Percentiles rank a stretch among this genome's conserved stretches.
Evolutionary conservation across 2,329 filamentous ascomycete species (phyloP).

Genomic region (Lasiodiplodia hormozganensis): DNA sequence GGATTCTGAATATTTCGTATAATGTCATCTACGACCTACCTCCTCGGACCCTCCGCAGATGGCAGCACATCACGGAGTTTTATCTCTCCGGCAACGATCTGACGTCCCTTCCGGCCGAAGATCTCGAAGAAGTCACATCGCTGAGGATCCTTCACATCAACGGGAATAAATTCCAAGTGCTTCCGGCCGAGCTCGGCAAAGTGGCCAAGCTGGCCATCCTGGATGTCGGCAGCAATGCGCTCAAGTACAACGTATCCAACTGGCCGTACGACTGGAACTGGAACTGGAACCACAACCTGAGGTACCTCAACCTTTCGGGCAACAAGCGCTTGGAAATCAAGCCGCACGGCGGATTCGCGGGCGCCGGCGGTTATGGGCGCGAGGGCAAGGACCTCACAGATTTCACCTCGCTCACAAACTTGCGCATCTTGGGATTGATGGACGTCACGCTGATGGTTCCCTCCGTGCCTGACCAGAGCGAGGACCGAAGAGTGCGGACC

Average conservation of each 20-base stretch:
- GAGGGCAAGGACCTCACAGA: conserved; percentile 81
- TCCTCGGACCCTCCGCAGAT: conserved; percentile 83
- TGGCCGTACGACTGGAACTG: conserved; percentile 99
- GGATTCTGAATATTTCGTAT: conserved; percentile 91
- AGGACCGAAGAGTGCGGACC: conserved; percentile 94
- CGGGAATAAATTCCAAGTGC: conserved; percentile 95
- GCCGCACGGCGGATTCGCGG: conserved; percentile 65
- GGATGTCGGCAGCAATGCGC: conserved; percentile 90
- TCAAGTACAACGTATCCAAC: conserved; percentile 99
- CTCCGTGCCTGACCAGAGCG: conserved; percentile 91
- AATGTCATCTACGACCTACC: conserved; percentile 95
- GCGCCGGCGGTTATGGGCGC: conserved; percentile 54
- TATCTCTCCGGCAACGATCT: conserved; percentile 96
- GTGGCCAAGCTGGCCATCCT: conserved; percentile 90
- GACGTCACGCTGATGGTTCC: conserved; percentile 95
- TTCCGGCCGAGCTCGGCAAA: conserved; percentile 93
- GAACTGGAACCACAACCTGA: conserved; percentile 96
- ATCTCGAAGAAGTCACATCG: conserved; percentile 86
- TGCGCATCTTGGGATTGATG: conserved; percentile 92
- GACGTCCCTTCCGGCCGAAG: conserved; percentile 88
- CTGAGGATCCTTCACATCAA: conserved; percentile 94
- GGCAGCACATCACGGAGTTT: conserved; percentile 88
- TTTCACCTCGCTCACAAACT: conserved; percentile 82
- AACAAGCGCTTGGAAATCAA: conserved; percentile 96
- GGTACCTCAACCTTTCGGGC: conserved; percentile 94